These are phyloP conservation scores for Sutorius australiensis DNA, from an alignment of 768 basidiomycete genomes.

Conservation along the genomic window DNA sequence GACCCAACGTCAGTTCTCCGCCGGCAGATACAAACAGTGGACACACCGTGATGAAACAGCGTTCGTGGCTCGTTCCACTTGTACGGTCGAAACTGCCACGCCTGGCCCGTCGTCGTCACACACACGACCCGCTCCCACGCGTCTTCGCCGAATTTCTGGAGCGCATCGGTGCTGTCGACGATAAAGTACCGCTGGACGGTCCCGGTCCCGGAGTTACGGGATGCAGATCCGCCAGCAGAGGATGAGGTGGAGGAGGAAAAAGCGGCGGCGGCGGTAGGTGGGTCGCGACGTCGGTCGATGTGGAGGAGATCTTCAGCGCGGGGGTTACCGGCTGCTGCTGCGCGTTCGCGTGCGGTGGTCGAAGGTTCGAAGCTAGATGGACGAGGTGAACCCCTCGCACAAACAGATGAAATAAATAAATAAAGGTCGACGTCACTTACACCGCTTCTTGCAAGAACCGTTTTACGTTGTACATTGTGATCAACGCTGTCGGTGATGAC, in stretches of 20 bases:
- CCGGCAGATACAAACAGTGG: background rate
- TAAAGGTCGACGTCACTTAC: constrained; percentile 37
- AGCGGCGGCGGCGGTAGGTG: constrained; percentile 22
- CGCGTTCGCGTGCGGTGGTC: constrained; percentile 66
- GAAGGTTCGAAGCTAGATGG: constrained; percentile 64
- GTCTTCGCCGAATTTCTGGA: constrained; percentile 87
- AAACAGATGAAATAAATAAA: background rate
- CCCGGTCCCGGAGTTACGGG: constrained; percentile 25
- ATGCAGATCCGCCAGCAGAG: background rate
- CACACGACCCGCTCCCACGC: constrained; percentile 97
- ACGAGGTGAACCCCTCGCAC: background rate
- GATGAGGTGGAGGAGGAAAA: constrained; percentile 14
- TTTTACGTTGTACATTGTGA: constrained; percentile 98
- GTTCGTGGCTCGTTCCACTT: constrained; percentile 94
- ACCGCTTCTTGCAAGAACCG: constrained; percentile 86
- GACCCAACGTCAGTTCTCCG: background rate
- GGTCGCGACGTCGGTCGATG: constrained; percentile 81
- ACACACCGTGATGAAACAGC: constrained; percentile 86
- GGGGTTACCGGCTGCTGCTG: constrained; percentile 65
- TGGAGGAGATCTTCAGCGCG: constrained; percentile 80
- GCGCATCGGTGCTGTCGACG: constrained; percentile 88
- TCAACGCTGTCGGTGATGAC: constrained; percentile 85
- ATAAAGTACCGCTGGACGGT: constrained; percentile 69
- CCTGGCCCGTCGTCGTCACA: constrained; percentile 97
- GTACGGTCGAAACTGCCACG: constrained; percentile 97